Conservation (phyloP, 305 asterid species). For the Fraxinus latifolia region DNA sequence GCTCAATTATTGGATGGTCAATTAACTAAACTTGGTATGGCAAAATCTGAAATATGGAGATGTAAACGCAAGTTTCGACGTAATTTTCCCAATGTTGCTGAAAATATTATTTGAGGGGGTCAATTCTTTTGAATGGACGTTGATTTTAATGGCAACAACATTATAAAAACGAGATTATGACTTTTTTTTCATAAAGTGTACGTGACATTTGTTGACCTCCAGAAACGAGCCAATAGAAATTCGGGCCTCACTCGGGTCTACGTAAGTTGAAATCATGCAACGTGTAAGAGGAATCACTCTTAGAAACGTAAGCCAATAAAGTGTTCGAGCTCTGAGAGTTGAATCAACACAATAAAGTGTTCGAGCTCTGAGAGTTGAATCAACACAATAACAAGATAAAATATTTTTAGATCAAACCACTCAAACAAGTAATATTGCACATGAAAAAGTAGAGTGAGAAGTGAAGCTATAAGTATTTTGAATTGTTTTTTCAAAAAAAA, state of each 20-base stretch:
- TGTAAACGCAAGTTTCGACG: neutral
- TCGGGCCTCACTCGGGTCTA: neutral
- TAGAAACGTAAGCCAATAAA: neutral
- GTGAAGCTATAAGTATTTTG: neutral
- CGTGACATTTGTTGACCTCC: neutral
- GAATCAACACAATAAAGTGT: neutral
- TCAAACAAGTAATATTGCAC: neutral
- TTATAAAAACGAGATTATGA: neutral
- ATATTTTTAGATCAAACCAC: neutral
- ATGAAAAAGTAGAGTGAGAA: too few relatives aligned
- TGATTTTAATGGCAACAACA: neutral
- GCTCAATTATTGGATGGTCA: neutral
- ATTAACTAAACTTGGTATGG: neutral
- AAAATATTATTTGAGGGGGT: neutral
- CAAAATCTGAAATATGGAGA: neutral
- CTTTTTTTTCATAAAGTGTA: neutral
- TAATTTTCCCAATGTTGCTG: neutral
- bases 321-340: neutral
- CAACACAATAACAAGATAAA: neutral
- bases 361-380: too few relatives aligned
- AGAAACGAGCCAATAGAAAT: neutral
- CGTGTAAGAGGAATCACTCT: neutral
- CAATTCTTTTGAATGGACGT: neutral
- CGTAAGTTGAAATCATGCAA: neutral
- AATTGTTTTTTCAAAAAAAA: too few relatives aligned